phyloP scores from a whole-genome alignment of 306 rosid species.

The Acacia crassicarpa region DNA sequence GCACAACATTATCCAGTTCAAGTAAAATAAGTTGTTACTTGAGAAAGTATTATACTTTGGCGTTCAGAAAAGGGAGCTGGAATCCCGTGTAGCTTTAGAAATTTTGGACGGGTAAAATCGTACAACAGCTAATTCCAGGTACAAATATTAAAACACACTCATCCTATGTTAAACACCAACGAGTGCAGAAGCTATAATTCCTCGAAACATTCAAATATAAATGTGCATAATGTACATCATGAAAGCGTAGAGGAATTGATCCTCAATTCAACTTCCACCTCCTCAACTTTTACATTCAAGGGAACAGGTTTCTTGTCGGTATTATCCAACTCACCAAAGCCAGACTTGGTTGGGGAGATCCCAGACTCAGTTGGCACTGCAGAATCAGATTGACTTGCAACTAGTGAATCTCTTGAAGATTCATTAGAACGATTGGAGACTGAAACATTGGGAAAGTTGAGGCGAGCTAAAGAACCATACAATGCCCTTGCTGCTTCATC shows the following conservation, averaged over 20 bases:
- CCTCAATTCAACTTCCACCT: constrained; percentile 39
- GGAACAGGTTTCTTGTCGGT: constrained; percentile 38
- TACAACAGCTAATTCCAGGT: constrained; percentile 31
- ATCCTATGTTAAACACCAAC: constrained; percentile 30
- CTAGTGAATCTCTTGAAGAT: background rate
- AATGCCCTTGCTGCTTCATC: constrained; percentile 88
- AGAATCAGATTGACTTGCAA: constrained; percentile 24
- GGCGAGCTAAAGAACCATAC: constrained; percentile 75
- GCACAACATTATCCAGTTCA: background rate
- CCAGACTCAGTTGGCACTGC: constrained; percentile 43
- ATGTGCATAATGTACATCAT: constrained; percentile 41
- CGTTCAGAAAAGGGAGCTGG: background rate
- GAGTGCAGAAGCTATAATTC: constrained; percentile 28
- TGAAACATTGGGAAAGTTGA: constrained; percentile 72
- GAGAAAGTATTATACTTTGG: constrained; percentile 3
- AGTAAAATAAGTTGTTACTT: background rate
- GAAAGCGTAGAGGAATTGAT: constrained; percentile 25
- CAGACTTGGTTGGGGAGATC: constrained; percentile 41
- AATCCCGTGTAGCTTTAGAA: constrained; percentile 4
- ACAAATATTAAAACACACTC: constrained; percentile 24
- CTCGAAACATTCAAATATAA: constrained; percentile 20
- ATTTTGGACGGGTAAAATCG: constrained; percentile 23
- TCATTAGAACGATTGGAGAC: constrained; percentile 49
- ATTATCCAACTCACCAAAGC: constrained; percentile 33
- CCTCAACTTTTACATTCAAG: constrained; percentile 40